Conservation (phyloP, 192 early-diverging fungal genomes). For the Coemansia sp. region DNA sequence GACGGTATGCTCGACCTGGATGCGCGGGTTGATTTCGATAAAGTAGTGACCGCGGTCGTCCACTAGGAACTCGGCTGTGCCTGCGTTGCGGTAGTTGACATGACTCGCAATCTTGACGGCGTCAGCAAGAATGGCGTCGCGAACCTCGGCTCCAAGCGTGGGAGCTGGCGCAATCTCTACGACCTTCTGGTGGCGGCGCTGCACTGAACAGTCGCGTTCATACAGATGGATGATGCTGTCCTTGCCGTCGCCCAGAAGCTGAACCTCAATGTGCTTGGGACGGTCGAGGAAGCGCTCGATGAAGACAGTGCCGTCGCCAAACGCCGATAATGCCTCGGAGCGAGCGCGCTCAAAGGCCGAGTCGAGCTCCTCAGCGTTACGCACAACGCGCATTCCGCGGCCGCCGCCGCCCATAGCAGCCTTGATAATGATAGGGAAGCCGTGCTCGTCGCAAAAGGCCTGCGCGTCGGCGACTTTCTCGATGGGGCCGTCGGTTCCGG, state of each 20-base stretch:
- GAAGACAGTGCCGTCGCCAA: constrained; percentile 96
- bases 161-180: constrained; percentile 89
- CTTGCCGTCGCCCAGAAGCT: constrained; percentile 80
- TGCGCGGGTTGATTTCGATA: constrained; percentile 97
- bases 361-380: constrained; percentile 67
- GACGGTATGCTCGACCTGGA: constrained; percentile 98
- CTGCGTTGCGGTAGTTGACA: constrained; percentile 92
- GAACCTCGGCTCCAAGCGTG: constrained; percentile 62
- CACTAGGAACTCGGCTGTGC: constrained; percentile 96
- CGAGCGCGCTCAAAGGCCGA: constrained; percentile 80
- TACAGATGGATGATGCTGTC: constrained; percentile 90
- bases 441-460: constrained; percentile 75
- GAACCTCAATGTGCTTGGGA: constrained; percentile 97
- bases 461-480: constrained; percentile 62
- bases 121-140: constrained; percentile 80
- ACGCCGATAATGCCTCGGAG: constrained; percentile 86
- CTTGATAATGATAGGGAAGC: constrained; percentile 96
- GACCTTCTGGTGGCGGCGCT: constrained; percentile 97
- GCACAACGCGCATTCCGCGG: constrained; percentile 94
- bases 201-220: constrained; percentile 97
- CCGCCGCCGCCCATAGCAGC: constrained; percentile 97
- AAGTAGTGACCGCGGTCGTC: constrained; percentile 92
- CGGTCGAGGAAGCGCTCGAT: constrained; percentile 90
- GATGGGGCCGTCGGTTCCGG: constrained; percentile 88
- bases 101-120: constrained; percentile 88